Evolutionary conservation across 257 asterid species (phyloP).

Genomic region (Solanum ossicruentum): DNA sequence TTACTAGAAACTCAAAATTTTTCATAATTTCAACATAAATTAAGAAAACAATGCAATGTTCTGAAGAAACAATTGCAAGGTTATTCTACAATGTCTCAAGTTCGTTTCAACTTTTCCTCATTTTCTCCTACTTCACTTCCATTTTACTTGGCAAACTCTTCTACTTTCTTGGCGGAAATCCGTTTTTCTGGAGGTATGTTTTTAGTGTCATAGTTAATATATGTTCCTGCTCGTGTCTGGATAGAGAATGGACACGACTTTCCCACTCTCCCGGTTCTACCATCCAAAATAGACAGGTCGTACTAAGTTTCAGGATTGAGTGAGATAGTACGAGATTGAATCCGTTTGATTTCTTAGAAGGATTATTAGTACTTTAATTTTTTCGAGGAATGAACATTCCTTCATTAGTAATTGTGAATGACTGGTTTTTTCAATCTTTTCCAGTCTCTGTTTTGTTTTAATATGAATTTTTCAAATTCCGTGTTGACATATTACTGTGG

Average conservation of each 20-base stretch:
- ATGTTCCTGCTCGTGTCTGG: neutral
- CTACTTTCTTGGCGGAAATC: slow-evolving; percentile 65
- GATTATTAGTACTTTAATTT: too few species aligned
- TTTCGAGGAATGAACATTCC: neutral
- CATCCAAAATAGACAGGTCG: neutral
- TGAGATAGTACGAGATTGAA: too few species aligned
- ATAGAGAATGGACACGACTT: neutral
- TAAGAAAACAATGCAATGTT: slow-evolving; percentile 52
- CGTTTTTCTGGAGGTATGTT: slow-evolving; percentile 50
- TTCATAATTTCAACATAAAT: neutral
- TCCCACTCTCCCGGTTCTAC: neutral
- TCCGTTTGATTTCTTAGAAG: too few species aligned
- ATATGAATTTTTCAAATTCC: neutral
- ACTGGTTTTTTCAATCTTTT: neutral
- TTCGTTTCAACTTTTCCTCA: slow-evolving; percentile 50
- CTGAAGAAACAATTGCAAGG: slow-evolving; percentile 36
- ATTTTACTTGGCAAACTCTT: slow-evolving; percentile 53
- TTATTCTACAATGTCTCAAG: slow-evolving; percentile 66
- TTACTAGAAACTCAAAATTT: slow-evolving; percentile 17
- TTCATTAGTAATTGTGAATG: neutral
- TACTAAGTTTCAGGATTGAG: neutral
- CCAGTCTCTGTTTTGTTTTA: neutral
- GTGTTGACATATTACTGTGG: neutral
- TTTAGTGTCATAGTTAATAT: neutral
- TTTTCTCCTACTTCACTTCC: slow-evolving; percentile 72